Evolutionary conservation across 2,329 filamentous ascomycete species (phyloP).

Genomic region (Fusarium sp.): DNA sequence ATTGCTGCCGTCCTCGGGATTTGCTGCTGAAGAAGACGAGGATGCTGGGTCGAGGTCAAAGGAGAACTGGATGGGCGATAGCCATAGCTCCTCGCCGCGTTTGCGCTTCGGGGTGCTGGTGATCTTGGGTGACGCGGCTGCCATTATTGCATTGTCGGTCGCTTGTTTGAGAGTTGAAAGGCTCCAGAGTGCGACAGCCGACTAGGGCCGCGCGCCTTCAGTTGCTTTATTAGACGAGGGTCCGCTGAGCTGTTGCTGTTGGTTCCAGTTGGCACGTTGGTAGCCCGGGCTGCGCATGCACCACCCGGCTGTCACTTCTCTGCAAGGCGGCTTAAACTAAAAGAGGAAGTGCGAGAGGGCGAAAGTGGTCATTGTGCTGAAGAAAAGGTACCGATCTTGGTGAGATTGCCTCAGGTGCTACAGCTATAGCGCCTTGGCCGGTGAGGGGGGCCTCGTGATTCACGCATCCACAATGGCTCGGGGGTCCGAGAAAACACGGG

Average conservation of each 20-base stretch:
- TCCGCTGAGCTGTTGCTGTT: slow-evolving; percentile 11
- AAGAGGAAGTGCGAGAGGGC: slow-evolving; percentile 13
- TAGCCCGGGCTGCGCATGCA: slow-evolving; percentile 32
- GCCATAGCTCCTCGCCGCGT: slow-evolving; percentile 55
- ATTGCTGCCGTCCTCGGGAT: slow-evolving; percentile 62
- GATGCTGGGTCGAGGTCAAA: slow-evolving; percentile 64
- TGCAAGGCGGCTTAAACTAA: slow-evolving; percentile 20
- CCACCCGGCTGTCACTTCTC: slow-evolving; percentile 26
- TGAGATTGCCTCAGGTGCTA: slow-evolving; percentile 9
- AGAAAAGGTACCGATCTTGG: slow-evolving; percentile 6
- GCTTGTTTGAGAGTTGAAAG: slow-evolving; percentile 11
- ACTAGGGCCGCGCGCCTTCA: slow-evolving; percentile 2
- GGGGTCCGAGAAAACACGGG: too few species aligned
- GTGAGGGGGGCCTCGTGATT: background rate
- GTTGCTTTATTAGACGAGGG: slow-evolving; percentile 12
- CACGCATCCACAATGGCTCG: background rate
- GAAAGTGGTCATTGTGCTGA: slow-evolving; percentile 17
- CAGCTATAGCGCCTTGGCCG: too few species aligned
- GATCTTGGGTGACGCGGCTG: slow-evolving; percentile 42
- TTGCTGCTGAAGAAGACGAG: slow-evolving; percentile 46
- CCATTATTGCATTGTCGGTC: slow-evolving; percentile 41
- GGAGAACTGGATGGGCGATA: slow-evolving; percentile 61
- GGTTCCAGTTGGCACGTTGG: slow-evolving; percentile 13
- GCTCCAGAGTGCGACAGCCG: slow-evolving; percentile 14
- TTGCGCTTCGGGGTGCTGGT: slow-evolving; percentile 65